These are phyloP conservation scores for Ophiocordyceps camponoti-leonardi DNA, from an alignment of 2,329 filamentous ascomycete genomes.

Conservation along the genomic window DNA sequence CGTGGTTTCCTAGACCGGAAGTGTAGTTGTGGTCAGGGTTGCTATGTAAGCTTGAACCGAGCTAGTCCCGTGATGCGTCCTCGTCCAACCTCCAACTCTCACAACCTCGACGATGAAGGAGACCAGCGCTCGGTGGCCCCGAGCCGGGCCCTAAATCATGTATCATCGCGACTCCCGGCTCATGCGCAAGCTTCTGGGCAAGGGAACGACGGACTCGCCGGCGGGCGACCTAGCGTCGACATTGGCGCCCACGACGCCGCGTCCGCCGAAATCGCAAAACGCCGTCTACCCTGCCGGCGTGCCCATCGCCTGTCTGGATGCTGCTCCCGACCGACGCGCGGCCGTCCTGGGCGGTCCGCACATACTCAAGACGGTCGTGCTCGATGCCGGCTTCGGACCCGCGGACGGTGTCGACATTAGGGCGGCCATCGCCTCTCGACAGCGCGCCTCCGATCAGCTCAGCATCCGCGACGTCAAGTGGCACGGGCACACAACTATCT, in stretches of 20 bases:
- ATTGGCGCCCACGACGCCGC: slow-evolving; percentile 28
- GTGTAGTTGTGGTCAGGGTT: no score
- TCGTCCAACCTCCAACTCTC: background rate
- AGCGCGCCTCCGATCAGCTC: slow-evolving; percentile 33
- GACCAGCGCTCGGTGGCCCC: slow-evolving; percentile 3
- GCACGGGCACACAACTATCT: slow-evolving; percentile 35
- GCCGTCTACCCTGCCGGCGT: slow-evolving; percentile 31
- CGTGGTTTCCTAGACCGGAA: no score
- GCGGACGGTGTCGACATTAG: slow-evolving; percentile 41
- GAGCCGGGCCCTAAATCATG: slow-evolving; percentile 16
- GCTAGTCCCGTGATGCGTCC: background rate
- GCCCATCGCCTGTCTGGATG: slow-evolving; percentile 40
- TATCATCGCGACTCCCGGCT: slow-evolving; percentile 37
- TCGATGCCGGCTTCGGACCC: slow-evolving; percentile 32
- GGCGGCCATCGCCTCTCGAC: slow-evolving; percentile 33
- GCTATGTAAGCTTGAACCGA: no score
- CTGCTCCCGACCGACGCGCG: slow-evolving; percentile 35
- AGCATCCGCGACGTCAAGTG: slow-evolving; percentile 48
- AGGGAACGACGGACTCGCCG: slow-evolving; percentile 27
- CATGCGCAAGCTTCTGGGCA: slow-evolving; percentile 44
- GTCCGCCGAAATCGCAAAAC: slow-evolving; percentile 37
- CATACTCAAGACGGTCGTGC: slow-evolving; percentile 40
- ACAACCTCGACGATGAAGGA: background rate
- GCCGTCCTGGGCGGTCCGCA: slow-evolving; percentile 41
- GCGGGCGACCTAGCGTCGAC: slow-evolving; percentile 25